Conservation (phyloP, 2,329 filamentous ascomycete species). For the Hypomyces rosellus region DNA sequence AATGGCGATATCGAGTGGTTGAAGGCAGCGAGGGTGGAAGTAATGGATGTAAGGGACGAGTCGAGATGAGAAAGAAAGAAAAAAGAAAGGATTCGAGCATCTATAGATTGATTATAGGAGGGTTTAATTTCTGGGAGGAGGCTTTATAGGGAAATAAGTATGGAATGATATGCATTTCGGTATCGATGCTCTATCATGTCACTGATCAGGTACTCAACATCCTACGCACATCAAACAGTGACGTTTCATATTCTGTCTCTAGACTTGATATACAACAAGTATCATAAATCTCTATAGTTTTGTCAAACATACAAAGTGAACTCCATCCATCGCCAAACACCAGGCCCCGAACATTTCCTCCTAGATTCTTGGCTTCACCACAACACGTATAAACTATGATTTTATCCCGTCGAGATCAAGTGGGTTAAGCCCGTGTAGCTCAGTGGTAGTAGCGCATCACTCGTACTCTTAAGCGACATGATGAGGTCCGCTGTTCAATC, state of each 20-base stretch:
- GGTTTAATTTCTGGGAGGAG: no score
- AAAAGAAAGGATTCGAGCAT: neutral
- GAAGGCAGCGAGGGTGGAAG: constrained; percentile 41
- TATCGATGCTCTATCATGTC: no score
- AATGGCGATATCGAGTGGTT: constrained; percentile 47
- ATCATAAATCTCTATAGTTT: no score
- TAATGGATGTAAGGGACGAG: constrained; percentile 21
- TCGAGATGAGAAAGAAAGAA: neutral
- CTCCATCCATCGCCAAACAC: no score
- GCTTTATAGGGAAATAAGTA: no score
- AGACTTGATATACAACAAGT: no score
- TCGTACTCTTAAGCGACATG: constrained; percentile 1
- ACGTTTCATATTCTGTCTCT: no score
- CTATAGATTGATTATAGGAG: no score
- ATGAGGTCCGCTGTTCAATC: constrained; percentile 3
- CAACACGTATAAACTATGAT: no score
- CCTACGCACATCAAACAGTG: neutral
- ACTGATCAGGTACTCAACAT: neutral
- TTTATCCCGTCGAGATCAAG: neutral
- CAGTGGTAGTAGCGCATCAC: constrained; percentile 4
- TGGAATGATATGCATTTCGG: no score
- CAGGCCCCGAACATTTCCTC: neutral
- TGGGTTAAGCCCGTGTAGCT: constrained; percentile 1
- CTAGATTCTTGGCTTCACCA: neutral
- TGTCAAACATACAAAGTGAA: no score